Evolutionary conservation across 495 filamentous ascomycete genomes (phyloP), one percentile per base, ranked within the genome.

Genomic region (Glutinoglossum americanum): DNA sequence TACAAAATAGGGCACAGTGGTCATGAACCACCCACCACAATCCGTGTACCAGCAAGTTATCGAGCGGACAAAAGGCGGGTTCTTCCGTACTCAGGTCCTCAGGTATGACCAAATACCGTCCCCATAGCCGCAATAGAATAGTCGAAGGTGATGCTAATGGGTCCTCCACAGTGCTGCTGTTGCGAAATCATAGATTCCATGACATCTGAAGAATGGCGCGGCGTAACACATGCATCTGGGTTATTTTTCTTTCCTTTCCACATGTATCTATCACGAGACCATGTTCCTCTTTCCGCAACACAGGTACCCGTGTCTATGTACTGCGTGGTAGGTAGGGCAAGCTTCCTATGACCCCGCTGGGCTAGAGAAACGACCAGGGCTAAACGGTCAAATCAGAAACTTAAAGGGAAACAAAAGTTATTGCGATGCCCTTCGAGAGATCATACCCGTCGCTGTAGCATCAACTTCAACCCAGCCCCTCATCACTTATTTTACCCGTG

Each of bases 31-130:
- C 73, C 92, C 92, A 48, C 89, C 92, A 21, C 88, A 89, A 73
- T 93, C 85, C 28, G 90, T 98, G 56, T 97, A 97, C 73, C 92
- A 98, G 74, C 92, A 98, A 70, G 92, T 97, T 62, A 96, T 96
- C 65, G 89, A 96, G 76, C 77, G 83, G 71, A 96, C 89, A 37
- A 92, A 92, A 78, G 89, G 89, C 63, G 87, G 85, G 55, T 92
- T 93, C 76, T 92, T 94, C 76, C 74, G 87, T 1, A 58, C 56
- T 32, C 56, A 58, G 44, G 56, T 58, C 47, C 44, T 58, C 19
- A 57, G 55, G 55, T 57, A 57, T 0, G 28, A 44, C 13, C 21
- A 54, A 5, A 53, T n/a, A 8, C 49, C 21, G 6, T 8, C 17
- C 51, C 1, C 3, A 54, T 28, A 3, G 3, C 51, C 28, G 3